phyloP scores from a whole-genome alignment of 495 filamentous ascomycete genomes.

The Penicillium lividum region DNA sequence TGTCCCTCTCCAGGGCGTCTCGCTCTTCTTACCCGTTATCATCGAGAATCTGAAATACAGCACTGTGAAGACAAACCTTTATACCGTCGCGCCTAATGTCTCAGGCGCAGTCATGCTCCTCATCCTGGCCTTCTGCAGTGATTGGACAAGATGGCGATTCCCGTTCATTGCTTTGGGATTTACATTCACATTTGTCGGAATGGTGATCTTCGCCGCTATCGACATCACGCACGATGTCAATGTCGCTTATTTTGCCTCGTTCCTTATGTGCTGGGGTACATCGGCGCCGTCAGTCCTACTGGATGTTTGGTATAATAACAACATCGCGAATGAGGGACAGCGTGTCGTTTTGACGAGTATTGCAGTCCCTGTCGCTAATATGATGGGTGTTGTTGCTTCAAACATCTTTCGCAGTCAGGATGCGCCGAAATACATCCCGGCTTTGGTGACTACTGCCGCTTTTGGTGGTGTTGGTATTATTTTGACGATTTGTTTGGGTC shows the following conservation, averaged over 20 bases:
- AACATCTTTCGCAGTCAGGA: conserved; percentile 75
- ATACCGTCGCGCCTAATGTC: conserved; percentile 73
- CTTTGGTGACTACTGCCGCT: conserved; percentile 69
- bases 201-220: conserved; percentile 73
- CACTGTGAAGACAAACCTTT: conserved; percentile 72
- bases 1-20: conserved; percentile 70
- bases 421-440: conserved; percentile 72
- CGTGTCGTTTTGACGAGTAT: conserved; percentile 71
- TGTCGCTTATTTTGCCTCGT: conserved; percentile 74
- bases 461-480: conserved; percentile 67
- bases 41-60: conserved; percentile 61
- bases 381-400: conserved; percentile 76
- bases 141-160: conserved; percentile 65
- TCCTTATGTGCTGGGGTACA: conserved; percentile 80
- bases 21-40: conserved; percentile 75
- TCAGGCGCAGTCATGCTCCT: conserved; percentile 69
- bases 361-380: conserved; percentile 72
- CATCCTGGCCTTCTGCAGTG: conserved; percentile 66
- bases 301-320: conserved; percentile 75
- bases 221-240: conserved; percentile 57
- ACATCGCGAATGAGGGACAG: conserved; percentile 72
- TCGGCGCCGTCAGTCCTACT: conserved; percentile 55
- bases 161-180: conserved; percentile 75
- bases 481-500: conserved; percentile 57
- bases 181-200: conserved; percentile 70